These are phyloP conservation scores for Suhomyces sp. DNA, from an alignment of 805 yeast genomes.

Conservation along the genomic window DNA sequence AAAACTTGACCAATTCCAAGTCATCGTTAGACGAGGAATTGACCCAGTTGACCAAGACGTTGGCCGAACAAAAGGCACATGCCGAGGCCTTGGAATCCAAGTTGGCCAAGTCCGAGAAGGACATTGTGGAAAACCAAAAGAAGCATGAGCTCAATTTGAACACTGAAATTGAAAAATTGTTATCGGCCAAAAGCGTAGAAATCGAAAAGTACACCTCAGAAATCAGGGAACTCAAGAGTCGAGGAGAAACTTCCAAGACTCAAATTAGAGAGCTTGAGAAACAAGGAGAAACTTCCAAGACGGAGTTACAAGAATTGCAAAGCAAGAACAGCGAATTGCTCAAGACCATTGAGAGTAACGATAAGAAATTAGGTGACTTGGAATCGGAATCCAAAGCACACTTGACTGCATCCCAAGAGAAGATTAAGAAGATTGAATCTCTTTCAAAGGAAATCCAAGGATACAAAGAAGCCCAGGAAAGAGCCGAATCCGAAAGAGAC, in stretches of 20 bases:
- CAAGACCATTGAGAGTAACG: neutral
- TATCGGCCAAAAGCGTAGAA: slow-evolving; percentile 21
- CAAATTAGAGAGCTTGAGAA: neutral
- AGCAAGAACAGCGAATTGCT: neutral
- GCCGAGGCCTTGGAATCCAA: neutral
- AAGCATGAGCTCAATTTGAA: slow-evolving; percentile 24
- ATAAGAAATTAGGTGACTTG: neutral
- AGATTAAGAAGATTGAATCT: neutral
- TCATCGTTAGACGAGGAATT: slow-evolving; percentile 3
- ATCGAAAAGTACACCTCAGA: slow-evolving; percentile 10
- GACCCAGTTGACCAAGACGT: neutral
- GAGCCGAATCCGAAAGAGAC: neutral
- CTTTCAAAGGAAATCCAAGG: neutral
- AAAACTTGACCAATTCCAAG: slow-evolving; percentile 2
- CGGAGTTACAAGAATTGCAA: neutral
- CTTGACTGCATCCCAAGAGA: neutral
- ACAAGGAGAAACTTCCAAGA: neutral
- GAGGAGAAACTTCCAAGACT: neutral
- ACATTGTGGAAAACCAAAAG: slow-evolving; percentile 8
- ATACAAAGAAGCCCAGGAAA: neutral
- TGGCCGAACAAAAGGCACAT: neutral
- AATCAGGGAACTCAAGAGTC: neutral
- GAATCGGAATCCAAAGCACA: neutral
- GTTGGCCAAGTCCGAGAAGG: slow-evolving; percentile 6
- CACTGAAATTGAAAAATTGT: slow-evolving; percentile 19